Evolutionary conservation across 352 stramenopile species (phyloP).

Genomic region (Globisporangium canariense): DNA sequence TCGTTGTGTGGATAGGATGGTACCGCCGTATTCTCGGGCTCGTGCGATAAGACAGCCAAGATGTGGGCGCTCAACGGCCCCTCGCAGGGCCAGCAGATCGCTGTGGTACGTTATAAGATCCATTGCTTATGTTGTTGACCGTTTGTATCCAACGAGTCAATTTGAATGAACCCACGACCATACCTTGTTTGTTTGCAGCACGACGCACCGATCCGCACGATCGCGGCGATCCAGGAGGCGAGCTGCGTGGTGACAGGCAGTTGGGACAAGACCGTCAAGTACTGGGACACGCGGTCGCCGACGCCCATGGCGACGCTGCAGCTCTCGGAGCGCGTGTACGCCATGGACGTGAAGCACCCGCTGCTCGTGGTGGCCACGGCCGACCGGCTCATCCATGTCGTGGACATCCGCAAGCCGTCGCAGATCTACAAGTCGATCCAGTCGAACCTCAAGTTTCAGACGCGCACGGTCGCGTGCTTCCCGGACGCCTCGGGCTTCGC

Average conservation of each 20-base stretch:
- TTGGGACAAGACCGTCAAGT: slow-evolving; percentile 96
- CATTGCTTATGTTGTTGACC: not conserved
- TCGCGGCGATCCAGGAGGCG: slow-evolving; percentile 77
- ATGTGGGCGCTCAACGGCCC: slow-evolving; percentile 92
- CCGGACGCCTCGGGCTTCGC: slow-evolving; percentile 87
- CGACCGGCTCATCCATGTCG: slow-evolving; percentile 88
- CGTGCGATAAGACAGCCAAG: slow-evolving; percentile 93
- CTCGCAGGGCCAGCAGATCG: slow-evolving; percentile 72
- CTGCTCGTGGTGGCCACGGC: slow-evolving; percentile 94
- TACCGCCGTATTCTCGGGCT: slow-evolving; percentile 91
- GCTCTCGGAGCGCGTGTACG: slow-evolving; percentile 93
- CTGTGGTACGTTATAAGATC: slow-evolving; percentile 38
- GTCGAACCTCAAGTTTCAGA: slow-evolving; percentile 88
- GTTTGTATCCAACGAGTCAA: not conserved
- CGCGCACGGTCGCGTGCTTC: slow-evolving; percentile 86
- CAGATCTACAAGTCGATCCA: slow-evolving; percentile 86
- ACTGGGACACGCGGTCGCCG: slow-evolving; percentile 93
- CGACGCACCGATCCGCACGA: slow-evolving; percentile 89
- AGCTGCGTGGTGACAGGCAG: slow-evolving; percentile 92
- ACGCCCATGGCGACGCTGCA: slow-evolving; percentile 87
- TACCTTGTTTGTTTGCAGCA: slow-evolving; percentile 56
- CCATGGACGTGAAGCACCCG: slow-evolving; percentile 92
- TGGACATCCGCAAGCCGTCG: slow-evolving; percentile 77
- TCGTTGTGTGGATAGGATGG: slow-evolving; percentile 68
- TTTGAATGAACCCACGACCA: not conserved